A percentile compares a stretch with the other conserved stretches of the same genome.
phyloP scores from a whole-genome alignment of 2,329 filamentous ascomycete species.

The Colletotrichum destructivum region DNA sequence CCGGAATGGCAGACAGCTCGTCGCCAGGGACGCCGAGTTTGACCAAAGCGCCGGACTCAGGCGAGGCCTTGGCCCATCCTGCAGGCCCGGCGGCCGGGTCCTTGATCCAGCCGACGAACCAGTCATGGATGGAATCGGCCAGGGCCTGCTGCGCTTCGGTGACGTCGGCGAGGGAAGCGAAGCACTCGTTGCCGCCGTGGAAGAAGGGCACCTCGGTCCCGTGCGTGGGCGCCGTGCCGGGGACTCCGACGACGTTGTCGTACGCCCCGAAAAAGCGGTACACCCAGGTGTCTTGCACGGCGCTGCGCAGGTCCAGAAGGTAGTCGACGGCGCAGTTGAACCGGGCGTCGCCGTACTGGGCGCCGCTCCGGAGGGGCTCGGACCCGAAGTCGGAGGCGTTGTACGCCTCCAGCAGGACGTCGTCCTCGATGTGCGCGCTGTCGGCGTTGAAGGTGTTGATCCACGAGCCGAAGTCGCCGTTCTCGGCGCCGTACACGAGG shows the following conservation, averaged over 20 bases:
- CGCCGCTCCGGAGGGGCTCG: slow-evolving; percentile 58
- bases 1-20: slow-evolving; percentile 49
- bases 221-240: slow-evolving; percentile 54
- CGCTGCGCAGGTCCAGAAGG: slow-evolving; percentile 56
- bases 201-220: slow-evolving; percentile 62
- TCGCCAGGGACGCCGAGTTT: slow-evolving; percentile 54
- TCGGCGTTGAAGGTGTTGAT: slow-evolving; percentile 57
- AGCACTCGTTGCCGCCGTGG: slow-evolving; percentile 61
- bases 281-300: slow-evolving; percentile 56
- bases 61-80: slow-evolving; percentile 54
- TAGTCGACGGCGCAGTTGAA: slow-evolving; percentile 61
- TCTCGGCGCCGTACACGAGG: slow-evolving; percentile 52
- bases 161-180: slow-evolving; percentile 50
- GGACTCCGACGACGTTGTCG: slow-evolving; percentile 56
- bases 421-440: slow-evolving; percentile 54
- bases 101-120: slow-evolving; percentile 62
- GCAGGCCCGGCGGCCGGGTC: slow-evolving; percentile 57
- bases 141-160: slow-evolving; percentile 57
- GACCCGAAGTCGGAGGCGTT: slow-evolving; percentile 52
- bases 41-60: slow-evolving; percentile 49
- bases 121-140: slow-evolving; percentile 58
- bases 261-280: slow-evolving; percentile 62
- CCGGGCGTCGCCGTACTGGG: slow-evolving; percentile 61
- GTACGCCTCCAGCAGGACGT: slow-evolving; percentile 52
- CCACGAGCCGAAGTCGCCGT: slow-evolving; percentile 50